Evolutionary conservation across 2,329 filamentous ascomycete genomes (phyloP), one percentile per base, ranked within the genome.

Genomic region (Scolecobasidium constrictum): DNA sequence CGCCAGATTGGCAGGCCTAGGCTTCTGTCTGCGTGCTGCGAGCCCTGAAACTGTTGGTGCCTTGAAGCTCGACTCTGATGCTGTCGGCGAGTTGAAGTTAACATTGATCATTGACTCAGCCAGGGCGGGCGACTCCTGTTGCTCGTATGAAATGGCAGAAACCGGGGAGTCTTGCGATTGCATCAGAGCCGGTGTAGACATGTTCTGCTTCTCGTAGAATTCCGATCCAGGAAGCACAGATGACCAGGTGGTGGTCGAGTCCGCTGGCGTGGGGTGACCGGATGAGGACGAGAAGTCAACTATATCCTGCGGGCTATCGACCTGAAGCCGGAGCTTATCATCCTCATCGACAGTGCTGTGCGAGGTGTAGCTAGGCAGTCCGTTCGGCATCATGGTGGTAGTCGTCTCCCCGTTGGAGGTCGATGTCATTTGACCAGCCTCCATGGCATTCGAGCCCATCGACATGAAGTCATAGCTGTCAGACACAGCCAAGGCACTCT

Each of bases 1-100:
- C 48, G 52, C 65, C 47, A 61, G 56, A 42, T 57, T 65, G 46
- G 60, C 61, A 46, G 57, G 64, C 16, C 55, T 58, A 12, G 53
- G 47, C 42, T 62, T 58, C 35, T 65, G 64, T 38, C 64, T 52
- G 17, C 64, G 54, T 5, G 59, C 56, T 21, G 64, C 64, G 46
- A 67, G 62, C 46, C 57, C 63, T 2, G 61, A 58, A 6, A 40
- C 56, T 47, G 45, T 7, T 12, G 33, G 42, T 16, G 42, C 33
- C 19, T 17, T 35, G 56, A 13, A 54, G 21, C 17, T 41, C 18
- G 20, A 35, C 17, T 35, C 19, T 28, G 15, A 26, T 5, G 19
- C 34, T 22, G 40, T 40, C 4, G 49, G 49, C 19, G 55, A 57
- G 34, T 60, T 56, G 16, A 64, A 62, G 23, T 59, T 56, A 15